phyloP scores from a whole-genome alignment of 768 basidiomycete species.

The Termitomyces sp. region DNA sequence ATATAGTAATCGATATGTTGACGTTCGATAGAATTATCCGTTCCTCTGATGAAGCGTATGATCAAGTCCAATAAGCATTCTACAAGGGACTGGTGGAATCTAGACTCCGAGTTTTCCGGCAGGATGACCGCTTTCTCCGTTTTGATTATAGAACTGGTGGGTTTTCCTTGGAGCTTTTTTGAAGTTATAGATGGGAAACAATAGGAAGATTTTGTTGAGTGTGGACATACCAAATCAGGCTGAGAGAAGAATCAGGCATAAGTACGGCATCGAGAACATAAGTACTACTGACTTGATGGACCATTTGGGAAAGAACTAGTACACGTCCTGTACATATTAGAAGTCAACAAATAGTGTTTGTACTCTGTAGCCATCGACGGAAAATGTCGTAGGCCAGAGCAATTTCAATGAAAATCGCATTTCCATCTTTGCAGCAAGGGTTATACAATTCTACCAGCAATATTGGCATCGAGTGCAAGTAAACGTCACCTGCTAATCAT shows the following conservation, averaged over 20 bases:
- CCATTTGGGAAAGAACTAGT: not conserved
- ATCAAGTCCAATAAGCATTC: not conserved
- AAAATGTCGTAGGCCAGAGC: no score
- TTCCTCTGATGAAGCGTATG: not conserved
- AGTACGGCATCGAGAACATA: not conserved
- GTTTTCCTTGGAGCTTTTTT: not conserved
- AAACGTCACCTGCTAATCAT: not conserved
- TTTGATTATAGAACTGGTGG: not conserved
- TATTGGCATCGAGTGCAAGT: not conserved
- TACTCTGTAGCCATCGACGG: not conserved
- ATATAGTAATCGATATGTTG: not conserved
- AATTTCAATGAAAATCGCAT: not conserved
- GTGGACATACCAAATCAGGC: not conserved
- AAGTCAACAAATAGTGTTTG: not conserved
- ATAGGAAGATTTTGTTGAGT: not conserved
- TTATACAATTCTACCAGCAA: not conserved
- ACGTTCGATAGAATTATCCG: not conserved
- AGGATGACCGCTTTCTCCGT: not conserved
- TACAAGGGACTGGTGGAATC: not conserved
- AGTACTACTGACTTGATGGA: not conserved
- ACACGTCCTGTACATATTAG: no score
- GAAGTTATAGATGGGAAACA: not conserved
- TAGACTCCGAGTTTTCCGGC: not conserved
- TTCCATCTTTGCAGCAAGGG: not conserved
- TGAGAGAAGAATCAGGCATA: not conserved